phyloP scores from a whole-genome alignment of 305 asterid species.

The Fraxinus dipetala region DNA sequence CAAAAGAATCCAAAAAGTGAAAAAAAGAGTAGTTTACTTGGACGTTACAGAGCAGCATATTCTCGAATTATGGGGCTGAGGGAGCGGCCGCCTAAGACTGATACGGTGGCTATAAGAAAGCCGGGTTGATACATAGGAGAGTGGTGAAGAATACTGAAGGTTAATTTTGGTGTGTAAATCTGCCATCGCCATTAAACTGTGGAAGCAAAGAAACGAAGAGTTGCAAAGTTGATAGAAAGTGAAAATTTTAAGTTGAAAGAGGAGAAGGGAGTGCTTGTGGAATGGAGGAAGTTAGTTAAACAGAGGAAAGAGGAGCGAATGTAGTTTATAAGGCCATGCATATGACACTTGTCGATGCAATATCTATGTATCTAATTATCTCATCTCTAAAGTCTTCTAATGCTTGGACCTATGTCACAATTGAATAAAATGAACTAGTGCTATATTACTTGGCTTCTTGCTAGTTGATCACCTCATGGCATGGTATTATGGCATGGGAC shows the following conservation, averaged over 20 bases:
- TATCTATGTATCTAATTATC: constrained; percentile 21
- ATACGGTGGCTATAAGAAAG: constrained; percentile 38
- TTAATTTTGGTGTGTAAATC: constrained; percentile 40
- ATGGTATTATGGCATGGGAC: background rate
- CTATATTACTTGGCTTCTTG: background rate
- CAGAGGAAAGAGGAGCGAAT: constrained; percentile 12
- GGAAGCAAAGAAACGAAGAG: constrained; percentile 23
- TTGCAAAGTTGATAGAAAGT: background rate
- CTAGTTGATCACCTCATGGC: background rate
- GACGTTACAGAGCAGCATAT: constrained; percentile 64
- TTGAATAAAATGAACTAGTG: background rate
- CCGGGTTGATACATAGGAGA: constrained; percentile 46
- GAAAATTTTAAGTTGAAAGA: background rate
- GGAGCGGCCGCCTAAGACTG: constrained; percentile 34
- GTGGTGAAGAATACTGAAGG: constrained; percentile 43
- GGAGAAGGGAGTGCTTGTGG: background rate
- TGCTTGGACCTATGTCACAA: background rate
- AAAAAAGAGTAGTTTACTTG: constrained; percentile 37
- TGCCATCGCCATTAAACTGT: constrained; percentile 59
- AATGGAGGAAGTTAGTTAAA: background rate
- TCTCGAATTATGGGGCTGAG: constrained; percentile 32
- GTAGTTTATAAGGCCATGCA: constrained; percentile 50
- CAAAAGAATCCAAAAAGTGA: background rate
- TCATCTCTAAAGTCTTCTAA: constrained; percentile 28
- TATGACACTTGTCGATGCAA: constrained; percentile 57